phyloP scores from a whole-genome alignment of 1,139 yeast species.

The Pneumocystis oryctolagi region DNA sequence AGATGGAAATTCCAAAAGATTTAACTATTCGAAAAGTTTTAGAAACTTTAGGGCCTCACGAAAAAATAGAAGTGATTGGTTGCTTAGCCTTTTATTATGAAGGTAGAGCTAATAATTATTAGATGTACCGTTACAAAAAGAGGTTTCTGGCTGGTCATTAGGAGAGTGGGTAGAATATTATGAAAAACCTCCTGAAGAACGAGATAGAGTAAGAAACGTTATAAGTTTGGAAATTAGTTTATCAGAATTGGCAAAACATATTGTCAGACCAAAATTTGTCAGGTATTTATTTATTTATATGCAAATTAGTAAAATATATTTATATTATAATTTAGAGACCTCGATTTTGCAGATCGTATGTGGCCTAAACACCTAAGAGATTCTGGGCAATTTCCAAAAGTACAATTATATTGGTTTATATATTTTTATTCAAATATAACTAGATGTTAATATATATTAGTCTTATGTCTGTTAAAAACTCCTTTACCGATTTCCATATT shows the following conservation, averaged over 20 bases:
- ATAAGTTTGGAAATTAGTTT: slow-evolving; percentile 65
- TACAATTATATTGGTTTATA: slow-evolving; percentile 40
- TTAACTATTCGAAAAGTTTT: slow-evolving; percentile 45
- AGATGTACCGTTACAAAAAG: slow-evolving; percentile 76
- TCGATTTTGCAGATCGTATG: slow-evolving; percentile 56
- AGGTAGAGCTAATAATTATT: slow-evolving; percentile 24
- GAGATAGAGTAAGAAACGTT: slow-evolving; percentile 65
- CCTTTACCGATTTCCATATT: slow-evolving; percentile 79
- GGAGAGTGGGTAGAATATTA: slow-evolving; percentile 65
- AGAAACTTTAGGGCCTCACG: slow-evolving; percentile 46
- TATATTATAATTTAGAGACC: slow-evolving; percentile 23
- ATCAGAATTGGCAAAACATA: slow-evolving; percentile 35
- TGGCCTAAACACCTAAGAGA: slow-evolving; percentile 34
- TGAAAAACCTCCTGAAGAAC: slow-evolving; percentile 29
- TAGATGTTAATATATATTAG: slow-evolving; percentile 25
- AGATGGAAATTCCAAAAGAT: slow-evolving; percentile 31
- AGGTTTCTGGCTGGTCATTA: slow-evolving; percentile 48
- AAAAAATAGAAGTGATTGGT: slow-evolving; percentile 45
- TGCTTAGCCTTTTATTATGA: neutral
- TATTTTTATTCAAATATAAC: neutral
- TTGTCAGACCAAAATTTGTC: slow-evolving; percentile 54
- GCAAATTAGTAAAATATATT: neutral
- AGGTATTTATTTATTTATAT: neutral
- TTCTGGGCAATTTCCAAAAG: slow-evolving; percentile 37
- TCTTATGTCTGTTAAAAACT: slow-evolving; percentile 66